Evolutionary conservation across 306 rosid genomes (phyloP).

Genomic region (Ochetophila trinervis): DNA sequence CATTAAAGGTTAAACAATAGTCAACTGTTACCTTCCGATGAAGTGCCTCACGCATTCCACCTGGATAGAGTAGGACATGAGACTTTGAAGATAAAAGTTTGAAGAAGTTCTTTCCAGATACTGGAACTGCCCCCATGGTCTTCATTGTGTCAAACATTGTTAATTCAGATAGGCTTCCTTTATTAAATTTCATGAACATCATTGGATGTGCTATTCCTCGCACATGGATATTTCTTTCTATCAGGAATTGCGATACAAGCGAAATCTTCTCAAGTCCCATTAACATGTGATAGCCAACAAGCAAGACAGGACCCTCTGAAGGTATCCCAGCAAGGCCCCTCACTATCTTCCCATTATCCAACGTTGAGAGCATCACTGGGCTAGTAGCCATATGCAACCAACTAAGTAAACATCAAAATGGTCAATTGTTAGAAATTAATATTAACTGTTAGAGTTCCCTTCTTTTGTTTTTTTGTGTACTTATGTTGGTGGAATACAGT

Average conservation of each 20-base stretch:
- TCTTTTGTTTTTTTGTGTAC: too few relatives aligned
- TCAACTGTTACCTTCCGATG: conserved; percentile 68
- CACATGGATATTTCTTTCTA: conserved; percentile 50
- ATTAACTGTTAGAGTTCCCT: too few relatives aligned
- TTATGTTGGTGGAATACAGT: not conserved
- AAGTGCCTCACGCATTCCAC: conserved; percentile 95
- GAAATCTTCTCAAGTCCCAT: conserved; percentile 68
- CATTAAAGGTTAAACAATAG: not conserved
- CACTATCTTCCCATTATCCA: conserved; percentile 70
- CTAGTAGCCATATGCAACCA: conserved; percentile 40
- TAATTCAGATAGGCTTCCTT: conserved; percentile 50
- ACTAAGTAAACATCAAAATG: conserved; percentile 32
- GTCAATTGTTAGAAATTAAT: conserved; percentile 2
- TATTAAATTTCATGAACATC: conserved; percentile 37
- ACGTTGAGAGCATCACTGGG: conserved; percentile 78
- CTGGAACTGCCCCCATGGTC: conserved; percentile 88
- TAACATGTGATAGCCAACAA: conserved; percentile 90
- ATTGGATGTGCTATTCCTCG: conserved; percentile 91
- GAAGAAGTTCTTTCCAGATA: conserved; percentile 47
- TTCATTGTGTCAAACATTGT: conserved; percentile 52
- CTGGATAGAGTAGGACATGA: conserved; percentile 77
- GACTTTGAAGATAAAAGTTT: conserved; percentile 80
- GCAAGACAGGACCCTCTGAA: conserved; percentile 82
- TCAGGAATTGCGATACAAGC: conserved; percentile 34
- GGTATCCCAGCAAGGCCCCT: conserved; percentile 85